phyloP scores from a whole-genome alignment of 805 yeast species.

The Kregervanrija delftensis region DNA sequence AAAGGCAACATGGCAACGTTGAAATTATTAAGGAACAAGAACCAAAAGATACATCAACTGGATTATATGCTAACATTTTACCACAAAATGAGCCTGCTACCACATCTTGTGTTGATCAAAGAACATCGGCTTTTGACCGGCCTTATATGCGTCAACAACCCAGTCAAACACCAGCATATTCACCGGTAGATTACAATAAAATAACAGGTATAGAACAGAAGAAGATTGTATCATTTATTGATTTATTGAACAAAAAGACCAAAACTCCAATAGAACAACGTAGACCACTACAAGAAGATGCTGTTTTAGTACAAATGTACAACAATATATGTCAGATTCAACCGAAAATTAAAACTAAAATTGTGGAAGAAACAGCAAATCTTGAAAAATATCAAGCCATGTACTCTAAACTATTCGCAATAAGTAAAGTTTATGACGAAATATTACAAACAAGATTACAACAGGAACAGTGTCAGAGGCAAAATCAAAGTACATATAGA shows the following conservation, averaged over 20 bases:
- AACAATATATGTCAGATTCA: slow-evolving; percentile 52
- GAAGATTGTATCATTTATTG: slow-evolving; percentile 59
- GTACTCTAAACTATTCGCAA: slow-evolving; percentile 72
- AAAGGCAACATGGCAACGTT: slow-evolving; percentile 1
- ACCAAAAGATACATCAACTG: slow-evolving; percentile 13
- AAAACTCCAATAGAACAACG: slow-evolving; percentile 31
- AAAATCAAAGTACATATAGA: too few species aligned
- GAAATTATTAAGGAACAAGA: slow-evolving; percentile 5
- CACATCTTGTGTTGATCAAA: neutral
- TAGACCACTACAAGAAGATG: slow-evolving; percentile 34
- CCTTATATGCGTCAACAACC: too few species aligned
- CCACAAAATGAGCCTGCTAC: neutral
- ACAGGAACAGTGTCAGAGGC: slow-evolving; percentile 14
- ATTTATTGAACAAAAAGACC: slow-evolving; percentile 50
- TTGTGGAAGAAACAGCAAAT: slow-evolving; percentile 50
- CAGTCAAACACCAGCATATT: too few species aligned
- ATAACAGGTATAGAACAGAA: slow-evolving; percentile 62
- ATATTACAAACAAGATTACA: slow-evolving; percentile 52
- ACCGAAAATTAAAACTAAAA: slow-evolving; percentile 60
- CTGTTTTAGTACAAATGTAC: slow-evolving; percentile 50
- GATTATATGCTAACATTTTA: slow-evolving; percentile 21
- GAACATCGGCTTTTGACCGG: too few species aligned
- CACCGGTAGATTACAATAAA: slow-evolving; percentile 13
- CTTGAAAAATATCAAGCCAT: slow-evolving; percentile 63
- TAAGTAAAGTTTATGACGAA: slow-evolving; percentile 69